These are phyloP conservation scores for Rubia occidens DNA, from an alignment of 305 asterid genomes.

Conservation along the genomic window DNA sequence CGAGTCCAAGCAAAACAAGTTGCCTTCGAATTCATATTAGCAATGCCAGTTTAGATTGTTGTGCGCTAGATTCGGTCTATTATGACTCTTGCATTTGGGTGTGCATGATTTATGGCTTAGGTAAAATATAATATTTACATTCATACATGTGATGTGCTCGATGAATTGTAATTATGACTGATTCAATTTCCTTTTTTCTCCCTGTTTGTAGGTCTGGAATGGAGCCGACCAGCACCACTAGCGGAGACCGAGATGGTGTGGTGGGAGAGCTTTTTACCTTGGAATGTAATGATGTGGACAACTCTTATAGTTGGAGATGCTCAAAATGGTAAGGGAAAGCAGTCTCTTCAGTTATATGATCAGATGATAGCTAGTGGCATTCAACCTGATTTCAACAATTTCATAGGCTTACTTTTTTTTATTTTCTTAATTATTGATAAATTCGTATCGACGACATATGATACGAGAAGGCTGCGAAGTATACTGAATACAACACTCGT, in stretches of 20 bases:
- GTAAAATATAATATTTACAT: conserved; percentile 23
- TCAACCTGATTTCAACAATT: conserved; percentile 64
- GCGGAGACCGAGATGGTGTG: too few relatives aligned
- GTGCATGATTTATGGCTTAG: conserved; percentile 31
- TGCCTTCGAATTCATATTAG: conserved; percentile 21
- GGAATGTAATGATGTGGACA: conserved; percentile 7
- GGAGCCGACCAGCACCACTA: too few relatives aligned
- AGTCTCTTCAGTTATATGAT: conserved; percentile 41
- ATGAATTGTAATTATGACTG: too few relatives aligned
- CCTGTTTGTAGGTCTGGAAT: too few relatives aligned
- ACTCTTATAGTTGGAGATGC: conserved; percentile 68
- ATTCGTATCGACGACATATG: too few relatives aligned
- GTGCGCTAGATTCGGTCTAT: background rate
- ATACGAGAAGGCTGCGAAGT: too few relatives aligned
- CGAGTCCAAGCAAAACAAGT: conserved; percentile 89
- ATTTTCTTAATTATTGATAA: too few relatives aligned
- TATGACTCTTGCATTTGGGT: conserved; percentile 18
- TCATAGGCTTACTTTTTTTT: conserved; percentile 53
- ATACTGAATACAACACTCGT: too few relatives aligned
- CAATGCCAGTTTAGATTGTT: conserved; percentile 2
- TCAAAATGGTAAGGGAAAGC: conserved; percentile 51
- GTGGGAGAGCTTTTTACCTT: too few relatives aligned
- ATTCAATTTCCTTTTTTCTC: too few relatives aligned
- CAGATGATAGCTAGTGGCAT: conserved; percentile 52
- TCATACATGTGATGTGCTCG: too few relatives aligned